Evolutionary conservation across 768 basidiomycete species (phyloP).

Genomic region (Xerocomellus intermedius): DNA sequence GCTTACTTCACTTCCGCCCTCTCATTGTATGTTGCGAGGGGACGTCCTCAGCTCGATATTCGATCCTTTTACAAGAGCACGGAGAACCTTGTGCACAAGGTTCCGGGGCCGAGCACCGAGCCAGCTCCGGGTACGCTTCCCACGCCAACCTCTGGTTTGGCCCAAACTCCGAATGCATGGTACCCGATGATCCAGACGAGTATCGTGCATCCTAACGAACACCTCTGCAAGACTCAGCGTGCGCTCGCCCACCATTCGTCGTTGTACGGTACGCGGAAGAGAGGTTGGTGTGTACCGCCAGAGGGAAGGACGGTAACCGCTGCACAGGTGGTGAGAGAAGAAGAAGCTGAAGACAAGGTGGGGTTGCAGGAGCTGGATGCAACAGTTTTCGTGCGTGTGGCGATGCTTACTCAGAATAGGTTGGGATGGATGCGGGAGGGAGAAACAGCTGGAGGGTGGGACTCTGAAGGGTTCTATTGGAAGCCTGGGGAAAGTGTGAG

Average conservation of each 20-base stretch:
- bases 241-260: constrained; percentile 45
- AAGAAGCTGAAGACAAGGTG: constrained; percentile 26
- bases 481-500: not conserved
- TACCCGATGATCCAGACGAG: constrained; percentile 50
- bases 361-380: constrained; percentile 46
- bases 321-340: constrained; percentile 19
- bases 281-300: constrained; percentile 23
- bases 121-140: constrained; percentile 31
- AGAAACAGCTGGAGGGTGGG: constrained; percentile 24
- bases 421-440: constrained; percentile 43
- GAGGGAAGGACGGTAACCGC: constrained; percentile 15
- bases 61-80: constrained; percentile 30
- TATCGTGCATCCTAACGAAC: constrained; percentile 58
- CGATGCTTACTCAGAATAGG: constrained; percentile 47
- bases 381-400: constrained; percentile 59
- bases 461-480: constrained; percentile 19
- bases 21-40: constrained; percentile 32
- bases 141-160: constrained; percentile 32
- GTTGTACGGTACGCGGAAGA: constrained; percentile 41
- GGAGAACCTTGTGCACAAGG: constrained; percentile 34
- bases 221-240: constrained; percentile 47
- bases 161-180: constrained; percentile 54
- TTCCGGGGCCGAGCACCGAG: constrained; percentile 17
- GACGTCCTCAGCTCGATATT: constrained; percentile 34
- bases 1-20: constrained; percentile 30